phyloP scores from a whole-genome alignment of 306 rosid genomes.

The Lupinus albus region DNA sequence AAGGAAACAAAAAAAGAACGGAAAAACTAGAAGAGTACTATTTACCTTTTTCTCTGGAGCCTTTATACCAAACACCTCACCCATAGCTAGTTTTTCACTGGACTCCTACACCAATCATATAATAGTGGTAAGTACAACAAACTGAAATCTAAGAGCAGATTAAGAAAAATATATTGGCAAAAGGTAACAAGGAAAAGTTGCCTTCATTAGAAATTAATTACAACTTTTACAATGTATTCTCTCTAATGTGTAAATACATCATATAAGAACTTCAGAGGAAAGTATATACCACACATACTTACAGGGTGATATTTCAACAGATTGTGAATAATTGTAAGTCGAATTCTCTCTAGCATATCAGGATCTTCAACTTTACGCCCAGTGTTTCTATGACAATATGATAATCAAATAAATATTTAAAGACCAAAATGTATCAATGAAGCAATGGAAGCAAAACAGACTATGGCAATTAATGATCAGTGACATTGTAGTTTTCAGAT shows the following conservation, averaged over 20 bases:
- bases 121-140: conserved; percentile 30
- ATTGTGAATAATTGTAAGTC: conserved; percentile 90
- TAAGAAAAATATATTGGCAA: not conserved
- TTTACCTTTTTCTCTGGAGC: conserved; percentile 87
- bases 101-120: conserved; percentile 65
- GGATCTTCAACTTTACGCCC: conserved; percentile 99
- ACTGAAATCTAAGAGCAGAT: conserved; percentile 27
- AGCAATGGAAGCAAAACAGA: not conserved
- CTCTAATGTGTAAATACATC: conserved; percentile 24
- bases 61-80: conserved; percentile 93
- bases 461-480: too few relatives aligned
- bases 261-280: conserved; percentile 26
- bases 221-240: not conserved
- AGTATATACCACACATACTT: conserved; percentile 45
- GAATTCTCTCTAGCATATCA: conserved; percentile 87
- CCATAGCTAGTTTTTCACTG: conserved; percentile 86
- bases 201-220: conserved; percentile 18
- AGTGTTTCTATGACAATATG: conserved; percentile 59
- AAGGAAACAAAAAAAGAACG: conserved; percentile 24
- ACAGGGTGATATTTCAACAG: conserved; percentile 94
- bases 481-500: not conserved
- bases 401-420: conserved; percentile 36
- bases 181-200: conserved; percentile 16
- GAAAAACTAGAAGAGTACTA: conserved; percentile 36
- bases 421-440: conserved; percentile 34